Base-by-base conservation (phyloP, 129 eudicot species). In the Pittosporum tobira region DNA sequence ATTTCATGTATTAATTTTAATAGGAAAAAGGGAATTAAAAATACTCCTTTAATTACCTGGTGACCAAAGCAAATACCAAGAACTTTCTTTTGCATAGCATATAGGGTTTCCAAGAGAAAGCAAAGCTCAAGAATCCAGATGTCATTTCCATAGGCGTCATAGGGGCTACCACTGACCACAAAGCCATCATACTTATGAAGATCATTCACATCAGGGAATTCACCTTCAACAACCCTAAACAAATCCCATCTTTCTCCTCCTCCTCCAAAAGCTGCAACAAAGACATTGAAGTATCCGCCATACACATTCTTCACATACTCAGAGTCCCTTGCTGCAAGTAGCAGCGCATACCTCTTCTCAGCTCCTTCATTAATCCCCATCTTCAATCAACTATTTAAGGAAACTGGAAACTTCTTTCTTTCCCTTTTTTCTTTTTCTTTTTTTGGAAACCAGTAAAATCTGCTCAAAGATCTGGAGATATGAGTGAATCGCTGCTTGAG, bases 21-120 rank as follows among this genome's bases (percentile, higher is more conserved):
- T 10, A 13, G 4, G 2, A 40, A 11, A 40, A 10, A 13, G 2
- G 13, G 2, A 2, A 10, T 40, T 40, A 40, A 10, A 40, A n/a
- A n/a, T n/a, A n/a, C n/a, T n/a, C n/a, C n/a, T n/a, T n/a, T 19
- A 3, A 23, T 44, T 55, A 79, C 96, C 86, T 88, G 96, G 73
- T 88, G 96, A 37, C 96, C 96, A 66, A 88, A 88, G 80, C 96
- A 88, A 56, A 88, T 73, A 38, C 96, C 96, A 61, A 88, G 94
- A 40, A 84, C 68, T 61, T 81, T 88, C 77, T 78, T 88, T n/a
- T 78, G 83, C 82, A 84, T 71, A 64, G 78, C 64, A 57, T 75
- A 66, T 47, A 88, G 51, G 37, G 79, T 78, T 65, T 73, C 82
- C 68, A 88, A 48, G 61, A 84, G 89, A 63, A 46, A 48, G 70